These are phyloP conservation scores for Grosmannia penicillata DNA, from an alignment of 2,329 filamentous ascomycete genomes.

Conservation along the genomic window DNA sequence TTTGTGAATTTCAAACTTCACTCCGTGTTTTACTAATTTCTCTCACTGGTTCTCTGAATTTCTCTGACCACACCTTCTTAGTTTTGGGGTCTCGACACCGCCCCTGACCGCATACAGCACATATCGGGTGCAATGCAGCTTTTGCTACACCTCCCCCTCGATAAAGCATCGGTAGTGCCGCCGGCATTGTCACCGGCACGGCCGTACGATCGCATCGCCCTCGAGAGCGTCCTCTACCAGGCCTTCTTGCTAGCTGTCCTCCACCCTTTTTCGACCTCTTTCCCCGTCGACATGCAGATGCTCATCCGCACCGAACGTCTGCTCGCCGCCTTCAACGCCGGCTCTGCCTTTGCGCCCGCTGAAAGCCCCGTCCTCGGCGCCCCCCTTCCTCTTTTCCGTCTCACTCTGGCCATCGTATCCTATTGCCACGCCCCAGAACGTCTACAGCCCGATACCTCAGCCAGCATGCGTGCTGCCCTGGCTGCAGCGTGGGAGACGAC, in stretches of 20 bases:
- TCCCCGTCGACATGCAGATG: not conserved
- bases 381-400: not conserved
- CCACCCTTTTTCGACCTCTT: not conserved
- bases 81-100: not conserved
- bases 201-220: not conserved
- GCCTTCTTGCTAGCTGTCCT: not conserved
- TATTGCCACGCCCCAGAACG: not conserved
- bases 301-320: not conserved
- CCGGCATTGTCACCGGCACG: not conserved
- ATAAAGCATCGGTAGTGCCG: no score
- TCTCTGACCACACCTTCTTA: no score
- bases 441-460: not conserved
- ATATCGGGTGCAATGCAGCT: not conserved
- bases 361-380: not conserved
- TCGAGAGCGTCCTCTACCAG: not conserved
- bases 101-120: not conserved
- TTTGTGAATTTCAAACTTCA: no score
- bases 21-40: no score
- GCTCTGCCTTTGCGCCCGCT: not conserved
- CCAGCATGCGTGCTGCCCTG: not conserved
- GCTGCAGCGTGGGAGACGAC: not conserved
- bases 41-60: no score
- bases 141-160: not conserved
- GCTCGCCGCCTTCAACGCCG: not conserved
- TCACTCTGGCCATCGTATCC: not conserved